Evolutionary conservation across 208 protist genomes (phyloP), one percentile per base, ranked within the genome.

Genomic region (Trypanosoma rangeli): DNA sequence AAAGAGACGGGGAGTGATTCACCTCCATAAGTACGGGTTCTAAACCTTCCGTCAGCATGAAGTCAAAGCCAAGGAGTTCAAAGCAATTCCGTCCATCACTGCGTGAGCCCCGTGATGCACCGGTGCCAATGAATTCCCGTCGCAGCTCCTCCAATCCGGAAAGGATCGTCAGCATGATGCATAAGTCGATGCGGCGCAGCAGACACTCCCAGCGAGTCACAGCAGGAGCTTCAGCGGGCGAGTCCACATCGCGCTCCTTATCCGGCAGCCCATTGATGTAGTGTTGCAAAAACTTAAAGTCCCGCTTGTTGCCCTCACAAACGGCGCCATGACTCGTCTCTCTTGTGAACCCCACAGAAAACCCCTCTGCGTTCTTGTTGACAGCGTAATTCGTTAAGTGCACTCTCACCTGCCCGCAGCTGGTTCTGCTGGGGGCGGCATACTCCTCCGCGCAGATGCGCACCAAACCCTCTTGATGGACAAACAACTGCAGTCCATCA

Each of bases 351-450:
- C 56, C 55, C 31, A 73, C 22, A n/a, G 63, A 60, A 74, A 83
- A 79, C 13, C 64, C 68, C n/a, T 70, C 70, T 16, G 71, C 62
- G 9, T 16, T 54, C 63, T 90, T 95, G 76, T 97, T 97, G 9
- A 96, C 84, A 0, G 93, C 81, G 67, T 95, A 95, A 81, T 97
- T 97, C n/a, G 90, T 94, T 24, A 97, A 67, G 64, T 97, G 93
- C 49, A 88, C 68, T 67, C 67, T 74, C 15, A 61, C 52, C 8
- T 76, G 26, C 48, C 49, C 13, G 29, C 84, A 79, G 74, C 97
- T 97, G 2, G 15, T 76, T 4, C 59, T 59, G 0, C 64, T 87
- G 8, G 89, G 83, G 26, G 68, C 13, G 33, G 61, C 62, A 78
- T 98, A 98, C 31, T 83, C 64, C 35, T 92, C 77, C 16, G 96